Evolutionary conservation across 345 rosid genomes (phyloP), one percentile per base, ranked within the genome.

Genomic region (Brassica cretica): DNA sequence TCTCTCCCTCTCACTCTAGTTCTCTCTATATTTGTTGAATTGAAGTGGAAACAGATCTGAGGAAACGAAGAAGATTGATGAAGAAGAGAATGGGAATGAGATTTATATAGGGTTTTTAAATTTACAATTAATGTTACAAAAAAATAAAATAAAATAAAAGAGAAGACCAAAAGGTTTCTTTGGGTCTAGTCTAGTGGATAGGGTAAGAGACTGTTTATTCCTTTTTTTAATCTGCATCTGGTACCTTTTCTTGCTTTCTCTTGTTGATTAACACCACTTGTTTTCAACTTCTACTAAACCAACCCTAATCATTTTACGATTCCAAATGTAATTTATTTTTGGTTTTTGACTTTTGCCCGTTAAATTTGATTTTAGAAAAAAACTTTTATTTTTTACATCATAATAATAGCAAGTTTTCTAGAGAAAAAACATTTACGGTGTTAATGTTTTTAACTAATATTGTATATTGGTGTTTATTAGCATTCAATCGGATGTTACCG

Each of bases 81-180:
- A 64, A 7, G 46, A 15, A 33, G 68, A 16, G n/a, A 49, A 49
- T 53, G 16, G n/a, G 53, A 53, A 53, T 53, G 70, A 74, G 83
- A 80, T 75, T 80, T 80, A 80, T 59, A 78, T 16, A 77, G 78
- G 84, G 78, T 66, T 2, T 72, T 64, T 73, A 79, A 78, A 79
- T 73, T 75, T 79, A 66, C 14, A 30, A 49, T 68, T 6, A 24
- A 67, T 9, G 3, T 53, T 51, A 16, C 24, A 15, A 4, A 6
- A 46, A 3, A 51, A 11, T n/a, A 61, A 12, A 68, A 29, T 29
- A 29, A 15, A 64, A 1, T 12, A 5, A 25, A 27, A 14, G 24
- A 60, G 25, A 16, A 56, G 53, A 66, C 33, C 30, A 25, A 66
- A 67, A 49, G 74, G 70, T 67, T 79, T 49, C 73, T 67, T 78